A percentile compares a stretch with the other conserved stretches of the same genome.
These are phyloP conservation scores for Pyronema domesticum DNA, from an alignment of 495 filamentous ascomycete species.

Conservation along the genomic window DNA sequence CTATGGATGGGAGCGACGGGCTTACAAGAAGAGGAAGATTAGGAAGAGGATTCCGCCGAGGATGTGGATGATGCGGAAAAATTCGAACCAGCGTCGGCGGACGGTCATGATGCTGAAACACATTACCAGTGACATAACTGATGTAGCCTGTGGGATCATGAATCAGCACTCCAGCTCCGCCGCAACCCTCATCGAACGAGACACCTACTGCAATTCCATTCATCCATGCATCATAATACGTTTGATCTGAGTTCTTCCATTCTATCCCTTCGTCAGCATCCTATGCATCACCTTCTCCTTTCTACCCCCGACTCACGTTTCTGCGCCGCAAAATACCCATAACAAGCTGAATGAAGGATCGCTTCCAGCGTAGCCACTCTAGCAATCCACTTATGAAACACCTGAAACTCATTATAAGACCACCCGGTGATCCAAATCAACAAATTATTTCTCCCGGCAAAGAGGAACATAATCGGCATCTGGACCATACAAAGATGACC, in stretches of 20 bases:
- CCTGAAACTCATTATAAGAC: conserved; percentile 36
- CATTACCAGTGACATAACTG: conserved; percentile 32
- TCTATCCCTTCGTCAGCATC: background rate
- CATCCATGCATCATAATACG: conserved; percentile 17
- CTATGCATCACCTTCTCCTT: no score
- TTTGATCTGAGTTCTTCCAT: background rate
- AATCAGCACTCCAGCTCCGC: background rate
- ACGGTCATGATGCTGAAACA: conserved; percentile 33
- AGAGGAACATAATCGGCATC: conserved; percentile 34
- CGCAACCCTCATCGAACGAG: conserved; percentile 1
- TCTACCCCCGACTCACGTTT: background rate
- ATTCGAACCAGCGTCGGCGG: conserved; percentile 34
- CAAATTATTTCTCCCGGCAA: conserved; percentile 38
- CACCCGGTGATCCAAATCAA: conserved; percentile 39
- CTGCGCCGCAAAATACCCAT: conserved; percentile 6
- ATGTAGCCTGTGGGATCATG: conserved; percentile 27
- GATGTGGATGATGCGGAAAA: conserved; percentile 38
- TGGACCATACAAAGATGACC: conserved; percentile 37
- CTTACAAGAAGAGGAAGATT: conserved; percentile 38
- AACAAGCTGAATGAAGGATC: conserved; percentile 29
- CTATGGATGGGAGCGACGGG: background rate
- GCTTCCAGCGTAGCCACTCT: conserved; percentile 36
- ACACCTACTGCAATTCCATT: conserved; percentile 21
- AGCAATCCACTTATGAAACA: conserved; percentile 41
- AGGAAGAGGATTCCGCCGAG: conserved; percentile 33